Evolutionary conservation across 1,139 yeast species (phyloP).

Genomic region (Hyphopichia pseudoburtonii): DNA sequence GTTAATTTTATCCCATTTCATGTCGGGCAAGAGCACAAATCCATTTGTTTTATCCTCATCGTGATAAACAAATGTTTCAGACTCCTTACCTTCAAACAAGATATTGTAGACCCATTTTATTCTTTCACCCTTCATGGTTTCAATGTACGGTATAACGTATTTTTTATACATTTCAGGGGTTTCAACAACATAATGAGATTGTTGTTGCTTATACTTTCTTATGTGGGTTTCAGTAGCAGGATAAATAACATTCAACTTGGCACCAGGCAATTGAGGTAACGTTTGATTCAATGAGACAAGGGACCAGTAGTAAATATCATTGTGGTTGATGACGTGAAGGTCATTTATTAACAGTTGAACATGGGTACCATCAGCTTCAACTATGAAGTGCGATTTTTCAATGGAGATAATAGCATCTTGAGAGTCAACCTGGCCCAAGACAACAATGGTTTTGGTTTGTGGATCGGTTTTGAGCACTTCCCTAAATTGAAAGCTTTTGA

Average conservation of each 20-base stretch:
- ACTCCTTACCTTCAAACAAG: slow-evolving; percentile 76
- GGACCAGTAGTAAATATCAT: slow-evolving; percentile 88
- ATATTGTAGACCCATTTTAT: slow-evolving; percentile 92
- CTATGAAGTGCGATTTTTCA: slow-evolving; percentile 67
- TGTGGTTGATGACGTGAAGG: slow-evolving; percentile 53
- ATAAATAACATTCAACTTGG: slow-evolving; percentile 73
- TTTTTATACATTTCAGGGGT: slow-evolving; percentile 72
- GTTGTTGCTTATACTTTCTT: slow-evolving; percentile 64
- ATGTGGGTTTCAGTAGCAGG: slow-evolving; percentile 92
- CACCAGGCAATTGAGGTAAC: slow-evolving; percentile 51
- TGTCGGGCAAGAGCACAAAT: slow-evolving; percentile 68
- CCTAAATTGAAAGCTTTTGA: slow-evolving; percentile 38
- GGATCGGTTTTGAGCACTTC: slow-evolving; percentile 55
- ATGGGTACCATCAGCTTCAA: slow-evolving; percentile 18
- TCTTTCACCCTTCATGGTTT: slow-evolving; percentile 72
- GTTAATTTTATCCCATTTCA: slow-evolving; percentile 89
- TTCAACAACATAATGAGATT: slow-evolving; percentile 62
- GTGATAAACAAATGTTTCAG: slow-evolving; percentile 69
- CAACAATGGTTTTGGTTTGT: slow-evolving; percentile 58
- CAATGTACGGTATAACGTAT: slow-evolving; percentile 73
- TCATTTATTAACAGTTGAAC: slow-evolving; percentile 26
- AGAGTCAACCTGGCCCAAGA: slow-evolving; percentile 64
- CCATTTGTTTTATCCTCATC: slow-evolving; percentile 58
- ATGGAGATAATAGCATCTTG: slow-evolving; percentile 68
- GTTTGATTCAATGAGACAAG: slow-evolving; percentile 51